Percentiles rank a stretch among this genome's conserved stretches.
These are phyloP conservation scores for Hanseniaspora clermontiae DNA, from an alignment of 805 yeast species.

Conservation along the genomic window DNA sequence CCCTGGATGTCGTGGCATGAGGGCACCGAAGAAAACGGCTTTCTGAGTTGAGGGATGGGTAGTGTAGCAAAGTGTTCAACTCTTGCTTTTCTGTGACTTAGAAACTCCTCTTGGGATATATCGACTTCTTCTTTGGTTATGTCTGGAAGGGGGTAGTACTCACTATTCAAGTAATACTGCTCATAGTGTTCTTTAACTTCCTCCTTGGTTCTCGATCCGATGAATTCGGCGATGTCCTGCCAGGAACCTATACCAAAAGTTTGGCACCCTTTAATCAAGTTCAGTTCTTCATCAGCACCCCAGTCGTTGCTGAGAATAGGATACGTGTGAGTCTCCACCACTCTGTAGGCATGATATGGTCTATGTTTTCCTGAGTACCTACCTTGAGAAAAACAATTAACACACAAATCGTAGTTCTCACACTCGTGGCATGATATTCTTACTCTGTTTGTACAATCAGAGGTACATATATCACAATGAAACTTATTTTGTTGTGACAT, in stretches of 20 bases:
- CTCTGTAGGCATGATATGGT: slow-evolving; percentile 86
- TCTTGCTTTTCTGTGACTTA: slow-evolving; percentile 52
- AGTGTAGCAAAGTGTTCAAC: slow-evolving; percentile 59
- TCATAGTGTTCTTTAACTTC: slow-evolving; percentile 81
- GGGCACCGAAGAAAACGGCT: slow-evolving; percentile 86
- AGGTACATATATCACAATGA: slow-evolving; percentile 93
- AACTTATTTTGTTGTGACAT: slow-evolving; percentile 35
- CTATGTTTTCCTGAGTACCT: slow-evolving; percentile 68
- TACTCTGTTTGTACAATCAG: slow-evolving; percentile 87
- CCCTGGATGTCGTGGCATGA: slow-evolving; percentile 95
- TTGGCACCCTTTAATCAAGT: slow-evolving; percentile 83
- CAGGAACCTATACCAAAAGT: slow-evolving; percentile 88
- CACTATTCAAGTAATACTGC: slow-evolving; percentile 53
- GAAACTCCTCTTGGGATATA: slow-evolving; percentile 56
- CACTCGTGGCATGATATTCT: slow-evolving; percentile 87
- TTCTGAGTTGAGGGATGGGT: slow-evolving; percentile 75
- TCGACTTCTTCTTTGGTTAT: slow-evolving; percentile 41
- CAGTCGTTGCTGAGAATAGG: slow-evolving; percentile 83
- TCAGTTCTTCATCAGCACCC: slow-evolving; percentile 97
- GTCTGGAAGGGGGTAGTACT: slow-evolving; percentile 79
- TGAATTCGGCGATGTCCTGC: slow-evolving; percentile 95
- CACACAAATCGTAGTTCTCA: slow-evolving; percentile 90
- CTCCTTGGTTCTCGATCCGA: slow-evolving; percentile 82
- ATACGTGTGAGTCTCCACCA: slow-evolving; percentile 86
- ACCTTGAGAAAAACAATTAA: slow-evolving; percentile 89